Percentiles rank a stretch among this genome's conserved stretches.
Conservation (phyloP, 208 protist genomes). For the Acanthamoeba sp. region DNA sequence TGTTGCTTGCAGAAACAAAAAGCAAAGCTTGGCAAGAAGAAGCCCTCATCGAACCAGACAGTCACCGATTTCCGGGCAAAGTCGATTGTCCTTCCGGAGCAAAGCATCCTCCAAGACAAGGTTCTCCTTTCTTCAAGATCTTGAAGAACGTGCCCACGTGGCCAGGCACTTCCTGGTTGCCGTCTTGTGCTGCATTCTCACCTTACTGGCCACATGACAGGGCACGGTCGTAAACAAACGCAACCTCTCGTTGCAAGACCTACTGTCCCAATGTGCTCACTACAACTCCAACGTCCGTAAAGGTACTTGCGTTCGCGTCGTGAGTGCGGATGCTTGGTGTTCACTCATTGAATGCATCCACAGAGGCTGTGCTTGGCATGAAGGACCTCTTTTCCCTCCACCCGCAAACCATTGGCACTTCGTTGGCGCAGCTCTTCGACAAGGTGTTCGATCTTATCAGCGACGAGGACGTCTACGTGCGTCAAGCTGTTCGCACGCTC, state of each 20-base stretch:
- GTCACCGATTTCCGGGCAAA: slow-evolving; percentile 40
- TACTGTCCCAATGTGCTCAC: slow-evolving; percentile 28
- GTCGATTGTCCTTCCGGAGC: slow-evolving; percentile 55
- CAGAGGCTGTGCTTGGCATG: slow-evolving; percentile 44
- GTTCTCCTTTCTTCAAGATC: not conserved
- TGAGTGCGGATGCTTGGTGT: not conserved
- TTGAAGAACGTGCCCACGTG: too few species aligned
- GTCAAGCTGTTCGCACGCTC: slow-evolving; percentile 26
- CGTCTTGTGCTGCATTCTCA: not conserved
- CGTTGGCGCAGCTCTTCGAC: slow-evolving; percentile 29
- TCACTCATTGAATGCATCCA: not conserved
- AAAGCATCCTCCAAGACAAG: slow-evolving; percentile 66
- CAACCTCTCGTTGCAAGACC: slow-evolving; percentile 61
- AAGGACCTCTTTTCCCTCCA: slow-evolving; percentile 52
- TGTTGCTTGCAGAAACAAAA: slow-evolving; percentile 70
- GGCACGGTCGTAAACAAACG: slow-evolving; percentile 58
- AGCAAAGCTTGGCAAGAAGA: slow-evolving; percentile 55
- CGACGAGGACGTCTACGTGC: slow-evolving; percentile 56
- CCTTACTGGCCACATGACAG: not conserved
- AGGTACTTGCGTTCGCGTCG: not conserved
- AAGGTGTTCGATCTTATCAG: slow-evolving; percentile 68
- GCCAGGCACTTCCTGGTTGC: not conserved
- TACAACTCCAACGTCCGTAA: slow-evolving; percentile 71
- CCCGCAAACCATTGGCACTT: not conserved
- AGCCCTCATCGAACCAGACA: not conserved